phyloP scores from a whole-genome alignment of 2,329 filamentous ascomycete species.

The Phyllosticta citriasiana region DNA sequence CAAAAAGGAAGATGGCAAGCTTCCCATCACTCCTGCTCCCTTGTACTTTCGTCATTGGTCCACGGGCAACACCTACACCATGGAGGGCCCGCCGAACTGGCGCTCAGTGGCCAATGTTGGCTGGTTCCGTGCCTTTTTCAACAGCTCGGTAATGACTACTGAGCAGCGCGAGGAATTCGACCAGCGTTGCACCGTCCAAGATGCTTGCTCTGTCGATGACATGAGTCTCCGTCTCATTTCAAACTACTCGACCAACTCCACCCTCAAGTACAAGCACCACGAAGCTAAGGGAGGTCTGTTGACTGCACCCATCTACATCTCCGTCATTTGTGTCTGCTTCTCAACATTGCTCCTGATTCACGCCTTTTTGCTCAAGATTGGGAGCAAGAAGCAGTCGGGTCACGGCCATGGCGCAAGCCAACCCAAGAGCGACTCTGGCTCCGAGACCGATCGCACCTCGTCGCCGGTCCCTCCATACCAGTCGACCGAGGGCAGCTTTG shows the following conservation, averaged over 20 bases:
- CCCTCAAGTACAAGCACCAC: constrained; percentile 23
- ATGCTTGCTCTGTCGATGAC: constrained; percentile 29
- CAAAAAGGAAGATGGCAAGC: constrained; percentile 21
- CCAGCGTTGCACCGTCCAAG: constrained; percentile 19
- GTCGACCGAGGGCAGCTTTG: constrained; percentile 3
- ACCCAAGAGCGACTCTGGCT: background rate
- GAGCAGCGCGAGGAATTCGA: constrained; percentile 20
- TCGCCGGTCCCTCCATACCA: constrained; percentile 3
- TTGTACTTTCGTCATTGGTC: constrained; percentile 41
- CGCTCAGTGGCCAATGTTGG: constrained; percentile 33
- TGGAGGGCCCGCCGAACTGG: constrained; percentile 34
- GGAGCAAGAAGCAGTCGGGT: constrained; percentile 13
- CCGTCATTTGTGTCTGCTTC: constrained; percentile 20
- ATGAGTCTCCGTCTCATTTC: constrained; percentile 24
- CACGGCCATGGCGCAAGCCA: constrained; percentile 8
- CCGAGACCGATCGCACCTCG: background rate
- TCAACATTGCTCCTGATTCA: constrained; percentile 22
- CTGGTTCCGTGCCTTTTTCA: constrained; percentile 42
- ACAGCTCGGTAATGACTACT: constrained; percentile 33
- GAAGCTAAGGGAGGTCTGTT: constrained; percentile 16
- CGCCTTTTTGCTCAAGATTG: constrained; percentile 19
- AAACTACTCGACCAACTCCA: constrained; percentile 16
- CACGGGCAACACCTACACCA: constrained; percentile 34
- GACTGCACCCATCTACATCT: constrained; percentile 25
- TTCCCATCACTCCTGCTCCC: constrained; percentile 34